A percentile compares a stretch with the other conserved stretches of the same genome.
Conservation (phyloP, 2,329 filamentous ascomycete species). For the Trichophaea hybrida region DNA sequence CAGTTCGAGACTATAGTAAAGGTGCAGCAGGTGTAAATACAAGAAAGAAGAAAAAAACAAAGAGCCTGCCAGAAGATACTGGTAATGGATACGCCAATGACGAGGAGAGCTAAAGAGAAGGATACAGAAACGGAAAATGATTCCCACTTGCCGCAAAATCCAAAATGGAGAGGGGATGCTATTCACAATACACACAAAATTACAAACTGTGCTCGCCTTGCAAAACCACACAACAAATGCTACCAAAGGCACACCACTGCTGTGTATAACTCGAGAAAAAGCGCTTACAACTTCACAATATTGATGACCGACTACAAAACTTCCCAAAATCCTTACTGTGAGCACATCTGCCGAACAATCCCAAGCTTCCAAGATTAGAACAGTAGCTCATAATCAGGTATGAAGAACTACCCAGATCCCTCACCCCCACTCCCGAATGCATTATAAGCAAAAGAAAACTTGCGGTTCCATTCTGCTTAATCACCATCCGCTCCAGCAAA, state of each 20-base stretch:
- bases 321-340: too few species aligned
- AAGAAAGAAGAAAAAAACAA: slow-evolving; percentile 2
- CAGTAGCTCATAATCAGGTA: too few species aligned
- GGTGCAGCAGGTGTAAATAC: neutral
- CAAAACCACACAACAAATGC: neutral
- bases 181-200: neutral
- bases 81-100: neutral
- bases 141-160: neutral
- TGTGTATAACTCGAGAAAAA: neutral
- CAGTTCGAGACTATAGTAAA: too few species aligned
- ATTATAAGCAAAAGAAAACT: too few species aligned
- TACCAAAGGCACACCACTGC: neutral
- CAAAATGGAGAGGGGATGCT: neutral
- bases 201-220: neutral
- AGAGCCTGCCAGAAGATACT: neutral
- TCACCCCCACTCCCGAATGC: too few species aligned
- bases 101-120: neutral
- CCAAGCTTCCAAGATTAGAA: too few species aligned
- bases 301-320: too few species aligned
- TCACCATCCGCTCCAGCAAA: neutral
- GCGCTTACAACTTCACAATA: too few species aligned
- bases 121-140: neutral
- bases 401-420: too few species aligned
- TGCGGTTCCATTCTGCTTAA: too few species aligned
- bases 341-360: too few species aligned